A percentile compares a stretch with the other conserved stretches of the same genome.
These are phyloP conservation scores for Citrullus amarus DNA, from an alignment of 306 rosid genomes.

Conservation along the genomic window DNA sequence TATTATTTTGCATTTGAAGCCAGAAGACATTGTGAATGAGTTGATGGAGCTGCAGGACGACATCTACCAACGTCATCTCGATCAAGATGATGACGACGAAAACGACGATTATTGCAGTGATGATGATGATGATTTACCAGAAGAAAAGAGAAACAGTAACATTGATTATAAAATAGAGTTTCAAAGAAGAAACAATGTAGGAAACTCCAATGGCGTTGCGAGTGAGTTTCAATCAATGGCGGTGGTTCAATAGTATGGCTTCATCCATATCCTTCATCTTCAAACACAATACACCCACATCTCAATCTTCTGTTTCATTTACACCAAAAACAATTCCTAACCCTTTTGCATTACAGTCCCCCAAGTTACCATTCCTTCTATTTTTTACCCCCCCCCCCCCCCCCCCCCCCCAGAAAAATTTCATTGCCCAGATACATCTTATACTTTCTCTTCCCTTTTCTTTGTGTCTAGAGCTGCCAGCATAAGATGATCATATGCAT, in stretches of 20 bases:
- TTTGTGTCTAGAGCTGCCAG: background rate
- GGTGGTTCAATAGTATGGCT: slow-evolving; percentile 21
- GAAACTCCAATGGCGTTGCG: slow-evolving; percentile 18
- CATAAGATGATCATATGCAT: background rate
- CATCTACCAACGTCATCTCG: slow-evolving; percentile 8
- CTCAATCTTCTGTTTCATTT: slow-evolving; percentile 1
- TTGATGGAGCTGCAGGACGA: slow-evolving; percentile 24
- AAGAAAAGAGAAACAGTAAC: slow-evolving; percentile 7
- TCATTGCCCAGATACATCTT: background rate
- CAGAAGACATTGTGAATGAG: slow-evolving; percentile 47
- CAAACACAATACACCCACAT: background rate
- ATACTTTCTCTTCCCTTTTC: background rate
- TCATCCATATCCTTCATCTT: background rate
- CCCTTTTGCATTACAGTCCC: slow-evolving; percentile 1
- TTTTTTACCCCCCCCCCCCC: background rate
- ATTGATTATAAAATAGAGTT: slow-evolving; percentile 23
- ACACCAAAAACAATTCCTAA: background rate
- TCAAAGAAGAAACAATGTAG: slow-evolving; percentile 19
- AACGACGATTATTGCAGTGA: slow-evolving; percentile 14
- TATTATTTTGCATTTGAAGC: slow-evolving; percentile 27
- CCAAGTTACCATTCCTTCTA: background rate
- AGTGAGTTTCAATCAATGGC: slow-evolving; percentile 30
- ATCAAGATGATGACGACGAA: slow-evolving; percentile 13
- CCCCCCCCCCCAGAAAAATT: background rate
- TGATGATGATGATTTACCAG: background rate